Conservation (phyloP, 2,329 filamentous ascomycete genomes). For the Arthroderma uncinatum region DNA sequence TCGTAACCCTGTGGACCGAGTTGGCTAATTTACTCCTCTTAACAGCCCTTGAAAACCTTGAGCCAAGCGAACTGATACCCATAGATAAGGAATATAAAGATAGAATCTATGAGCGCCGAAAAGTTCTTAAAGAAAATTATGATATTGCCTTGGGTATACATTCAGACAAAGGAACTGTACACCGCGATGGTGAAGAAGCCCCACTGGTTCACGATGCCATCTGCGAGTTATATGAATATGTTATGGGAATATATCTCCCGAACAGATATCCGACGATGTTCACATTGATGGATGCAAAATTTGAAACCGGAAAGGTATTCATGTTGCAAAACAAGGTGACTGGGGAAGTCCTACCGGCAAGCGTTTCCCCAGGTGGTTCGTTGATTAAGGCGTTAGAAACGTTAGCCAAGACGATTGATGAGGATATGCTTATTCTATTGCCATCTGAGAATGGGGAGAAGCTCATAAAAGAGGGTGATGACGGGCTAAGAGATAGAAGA, state of each 20-base stretch:
- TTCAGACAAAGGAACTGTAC: constrained; percentile 8
- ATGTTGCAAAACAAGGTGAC: constrained; percentile 40
- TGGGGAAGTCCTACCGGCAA: constrained; percentile 30
- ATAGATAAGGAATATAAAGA: constrained; percentile 50
- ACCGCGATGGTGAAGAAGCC: constrained; percentile 20
- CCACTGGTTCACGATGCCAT: constrained; percentile 38
- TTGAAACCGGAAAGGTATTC: constrained; percentile 19
- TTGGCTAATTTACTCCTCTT: background rate
- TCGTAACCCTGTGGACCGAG: background rate
- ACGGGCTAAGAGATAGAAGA: background rate
- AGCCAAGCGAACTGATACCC: constrained; percentile 44
- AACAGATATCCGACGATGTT: constrained; percentile 47
- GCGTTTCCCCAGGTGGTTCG: constrained; percentile 22
- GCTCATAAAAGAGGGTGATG: background rate
- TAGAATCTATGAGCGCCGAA: constrained; percentile 41
- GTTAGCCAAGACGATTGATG: constrained; percentile 45
- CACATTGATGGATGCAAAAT: constrained; percentile 23
- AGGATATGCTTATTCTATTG: constrained; percentile 50
- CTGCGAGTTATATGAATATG: constrained; percentile 46
- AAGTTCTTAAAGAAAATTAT: constrained; percentile 37
- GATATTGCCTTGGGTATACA: constrained; percentile 32
- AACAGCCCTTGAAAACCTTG: constrained; percentile 43
- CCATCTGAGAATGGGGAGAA: constrained; percentile 24
- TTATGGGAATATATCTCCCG: constrained; percentile 46
- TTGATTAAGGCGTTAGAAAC: constrained; percentile 36